A percentile compares a stretch with the other conserved stretches of the same genome.
These are phyloP conservation scores for Drechslerella stenobrocha DNA, from an alignment of 2,329 filamentous ascomycete genomes.

Conservation along the genomic window DNA sequence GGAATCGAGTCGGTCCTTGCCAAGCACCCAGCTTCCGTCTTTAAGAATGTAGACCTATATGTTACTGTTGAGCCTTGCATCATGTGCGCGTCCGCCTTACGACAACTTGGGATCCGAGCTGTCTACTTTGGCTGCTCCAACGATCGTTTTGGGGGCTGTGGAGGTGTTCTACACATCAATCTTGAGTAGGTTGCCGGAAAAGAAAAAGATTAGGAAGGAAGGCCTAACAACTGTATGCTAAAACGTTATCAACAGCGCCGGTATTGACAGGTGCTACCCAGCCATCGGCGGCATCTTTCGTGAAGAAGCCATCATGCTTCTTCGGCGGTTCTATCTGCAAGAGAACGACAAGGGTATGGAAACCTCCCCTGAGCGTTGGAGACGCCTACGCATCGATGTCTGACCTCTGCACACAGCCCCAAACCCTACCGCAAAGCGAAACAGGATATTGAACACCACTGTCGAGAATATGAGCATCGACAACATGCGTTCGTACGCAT, in stretches of 20 bases:
- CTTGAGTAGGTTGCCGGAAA: conserved; percentile 62
- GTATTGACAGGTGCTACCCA: conserved; percentile 67
- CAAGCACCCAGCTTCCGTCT: conserved; percentile 67
- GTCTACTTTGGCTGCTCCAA: conserved; percentile 96
- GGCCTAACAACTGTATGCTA: too few species aligned
- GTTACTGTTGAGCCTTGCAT: conserved; percentile 98
- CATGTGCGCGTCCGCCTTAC: conserved; percentile 93
- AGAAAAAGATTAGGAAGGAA: too few species aligned
- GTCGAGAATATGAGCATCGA: conserved; percentile 49
- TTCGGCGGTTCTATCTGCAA: conserved; percentile 94
- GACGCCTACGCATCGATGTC: background rate
- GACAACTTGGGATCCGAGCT: conserved; percentile 81
- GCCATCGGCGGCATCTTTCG: conserved; percentile 69
- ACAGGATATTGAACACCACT: conserved; percentile 51
- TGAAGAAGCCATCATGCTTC: conserved; percentile 87
- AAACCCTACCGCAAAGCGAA: conserved; percentile 51
- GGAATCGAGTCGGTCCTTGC: conserved; percentile 71
- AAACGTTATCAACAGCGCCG: conserved; percentile 62
- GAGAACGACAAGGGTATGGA: conserved; percentile 82
- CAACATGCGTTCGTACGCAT: conserved; percentile 43
- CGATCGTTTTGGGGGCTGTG: conserved; percentile 94
- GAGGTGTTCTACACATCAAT: conserved; percentile 88
- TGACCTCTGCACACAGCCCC: conserved; percentile 39
- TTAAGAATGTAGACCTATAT: conserved; percentile 79
- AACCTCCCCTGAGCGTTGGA: background rate